A percentile compares a stretch with the other conserved stretches of the same genome.
Conservation (phyloP, 441 rosid genomes). For the Adansonia madagascariensis region DNA sequence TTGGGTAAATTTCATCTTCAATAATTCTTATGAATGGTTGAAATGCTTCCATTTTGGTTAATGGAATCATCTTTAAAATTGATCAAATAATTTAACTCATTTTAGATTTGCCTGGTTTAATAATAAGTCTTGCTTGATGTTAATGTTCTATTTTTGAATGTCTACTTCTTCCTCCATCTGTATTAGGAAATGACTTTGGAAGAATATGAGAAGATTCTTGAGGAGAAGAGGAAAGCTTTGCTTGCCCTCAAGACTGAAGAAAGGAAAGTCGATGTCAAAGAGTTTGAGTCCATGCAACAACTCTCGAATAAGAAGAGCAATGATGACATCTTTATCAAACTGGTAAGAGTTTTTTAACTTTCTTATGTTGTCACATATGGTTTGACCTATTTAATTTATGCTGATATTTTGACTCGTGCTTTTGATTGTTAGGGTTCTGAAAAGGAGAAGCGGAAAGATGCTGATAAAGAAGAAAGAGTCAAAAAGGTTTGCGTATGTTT, state of each 20-base stretch:
- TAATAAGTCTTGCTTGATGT: neutral
- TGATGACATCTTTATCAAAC: conserved; percentile 80
- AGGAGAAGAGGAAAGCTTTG: conserved; percentile 82
- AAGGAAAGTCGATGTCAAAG: conserved; percentile 79
- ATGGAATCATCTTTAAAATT: neutral
- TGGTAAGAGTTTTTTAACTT: conserved; percentile 48
- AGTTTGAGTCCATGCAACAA: conserved; percentile 72
- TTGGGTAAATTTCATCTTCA: neutral
- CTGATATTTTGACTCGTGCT: conserved; percentile 10
- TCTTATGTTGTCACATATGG: neutral
- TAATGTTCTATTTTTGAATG: conserved; percentile 2
- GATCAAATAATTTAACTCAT: neutral
- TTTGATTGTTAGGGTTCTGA: conserved; percentile 70
- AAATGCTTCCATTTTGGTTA: neutral
- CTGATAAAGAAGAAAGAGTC: conserved; percentile 83
- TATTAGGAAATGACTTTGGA: conserved; percentile 83
- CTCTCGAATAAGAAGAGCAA: conserved; percentile 76
- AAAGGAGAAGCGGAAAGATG: conserved; percentile 84
- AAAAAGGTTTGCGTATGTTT: conserved; percentile 58
- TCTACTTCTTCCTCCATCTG: neutral
- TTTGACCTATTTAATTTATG: neutral
- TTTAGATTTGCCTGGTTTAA: neutral
- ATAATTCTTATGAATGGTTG: neutral
- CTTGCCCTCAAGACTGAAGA: conserved; percentile 67
- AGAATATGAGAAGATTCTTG: conserved; percentile 86